Base-by-base conservation (phyloP, 257 asterid species). In the Leonotis leonurus region DNA sequence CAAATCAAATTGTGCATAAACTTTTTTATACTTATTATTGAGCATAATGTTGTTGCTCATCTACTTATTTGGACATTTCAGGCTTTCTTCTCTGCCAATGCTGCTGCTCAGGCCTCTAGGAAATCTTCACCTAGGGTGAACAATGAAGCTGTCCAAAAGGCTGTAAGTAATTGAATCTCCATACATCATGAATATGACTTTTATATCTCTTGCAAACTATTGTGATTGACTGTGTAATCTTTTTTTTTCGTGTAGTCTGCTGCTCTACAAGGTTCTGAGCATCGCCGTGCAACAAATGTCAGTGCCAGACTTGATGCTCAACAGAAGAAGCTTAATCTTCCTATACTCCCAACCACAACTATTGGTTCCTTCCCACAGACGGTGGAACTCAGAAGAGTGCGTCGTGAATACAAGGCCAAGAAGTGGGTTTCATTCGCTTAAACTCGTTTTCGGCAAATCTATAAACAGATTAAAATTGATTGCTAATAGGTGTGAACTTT, bases 281-380 rank as follows among this genome's bases (percentile, higher is more conserved):
- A 92, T 73, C 96, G 97, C 16, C 99, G 99, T 72, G 87, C 94
- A 10, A 89, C 97, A 66, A 79, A 85, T 74, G 99, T 92, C 51
- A 89, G 88, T 57, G 81, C 95, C 70, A 86, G 99, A 70, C 97
- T 89, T 48, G 97, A 85, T 75, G 94, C 97, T 67, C 99, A 92
- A 65, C 99, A 89, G 69, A 86, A 89, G 93, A 85, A 92, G 74
- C 97, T 92, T 26, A 92, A 89, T 83, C 96, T 92, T 71, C 99
- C 99, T 26, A 56, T 92, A 73, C 97, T 92, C 61, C 99, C 97
- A 2, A 89, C 99, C 71, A 92, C 99, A 65, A 92, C 99, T 52
- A 89, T 92, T 78, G 99, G 99, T 36, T 88, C 97, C 59, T 91
- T 91, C 87, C 96, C 98, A 10, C 98, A 90, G 77, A 90, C 98